A percentile compares a stretch with the other conserved stretches of the same genome.
phyloP scores from a whole-genome alignment of 305 asterid genomes.

The Striga hermonthica region DNA sequence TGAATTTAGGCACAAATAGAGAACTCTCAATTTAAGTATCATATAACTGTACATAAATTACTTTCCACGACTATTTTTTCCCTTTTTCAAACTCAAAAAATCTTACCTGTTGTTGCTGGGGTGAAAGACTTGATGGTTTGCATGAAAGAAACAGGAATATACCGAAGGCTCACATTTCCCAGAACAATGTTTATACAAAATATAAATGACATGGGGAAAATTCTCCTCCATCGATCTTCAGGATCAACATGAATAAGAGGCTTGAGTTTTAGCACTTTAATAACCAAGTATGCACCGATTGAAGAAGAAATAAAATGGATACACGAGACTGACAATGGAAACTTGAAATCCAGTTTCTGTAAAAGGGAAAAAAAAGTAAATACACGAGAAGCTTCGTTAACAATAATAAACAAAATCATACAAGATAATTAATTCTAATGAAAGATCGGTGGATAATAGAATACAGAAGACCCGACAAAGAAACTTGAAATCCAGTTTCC shows the following conservation, averaged over 20 bases:
- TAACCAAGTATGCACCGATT: slow-evolving; percentile 75
- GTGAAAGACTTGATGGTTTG: slow-evolving; percentile 92
- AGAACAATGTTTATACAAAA: slow-evolving; percentile 77
- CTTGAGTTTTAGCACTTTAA: slow-evolving; percentile 79
- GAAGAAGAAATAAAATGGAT: slow-evolving; percentile 84
- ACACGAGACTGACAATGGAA: slow-evolving; percentile 80
- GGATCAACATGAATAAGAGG: slow-evolving; percentile 78
- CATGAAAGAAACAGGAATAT: slow-evolving; percentile 90
- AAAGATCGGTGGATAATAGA: slow-evolving; percentile 22
- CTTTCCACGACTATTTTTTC: not conserved
- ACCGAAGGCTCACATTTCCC: slow-evolving; percentile 84
- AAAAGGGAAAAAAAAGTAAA: slow-evolving; percentile 9
- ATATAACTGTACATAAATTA: not conserved
- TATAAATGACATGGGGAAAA: slow-evolving; percentile 85
- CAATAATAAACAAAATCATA: not conserved
- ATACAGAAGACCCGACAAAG: slow-evolving; percentile 80
- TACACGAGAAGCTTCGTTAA: not conserved
- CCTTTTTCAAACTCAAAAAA: not conserved
- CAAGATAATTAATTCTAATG: not conserved
- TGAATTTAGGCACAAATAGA: not conserved
- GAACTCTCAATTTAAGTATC: not conserved
- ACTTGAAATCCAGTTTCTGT: slow-evolving; percentile 92
- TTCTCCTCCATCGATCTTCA: slow-evolving; percentile 93
- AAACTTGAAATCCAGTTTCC: slow-evolving; percentile 89
- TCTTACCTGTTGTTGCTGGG: slow-evolving; percentile 88